Evolutionary conservation across 73 alveolate species (phyloP).

Genomic region (Tetrahymena borealis): DNA sequence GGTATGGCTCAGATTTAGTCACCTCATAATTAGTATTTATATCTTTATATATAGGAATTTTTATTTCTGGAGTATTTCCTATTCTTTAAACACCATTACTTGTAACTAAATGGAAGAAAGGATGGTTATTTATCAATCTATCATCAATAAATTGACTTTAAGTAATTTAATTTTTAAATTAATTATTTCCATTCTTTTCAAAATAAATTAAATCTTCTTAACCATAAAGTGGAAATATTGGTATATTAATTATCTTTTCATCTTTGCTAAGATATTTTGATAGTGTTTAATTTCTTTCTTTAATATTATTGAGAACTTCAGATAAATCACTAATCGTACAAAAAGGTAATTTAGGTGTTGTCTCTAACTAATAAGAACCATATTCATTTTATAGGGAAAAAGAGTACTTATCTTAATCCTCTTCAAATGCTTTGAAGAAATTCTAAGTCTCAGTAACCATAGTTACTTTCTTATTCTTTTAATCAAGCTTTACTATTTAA

Average conservation of each 20-base stretch:
- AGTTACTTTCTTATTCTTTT: not conserved
- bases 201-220: not conserved
- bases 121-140: slow-evolving; percentile 83
- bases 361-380: not conserved
- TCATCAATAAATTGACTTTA: slow-evolving; percentile 67
- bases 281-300: not conserved
- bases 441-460: not conserved
- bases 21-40: slow-evolving; percentile 54
- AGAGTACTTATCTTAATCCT: not conserved
- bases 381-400: not conserved
- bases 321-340: not conserved
- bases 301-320: no score
- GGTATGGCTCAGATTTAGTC: slow-evolving; percentile 51
- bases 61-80: slow-evolving; percentile 75
- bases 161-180: slow-evolving; percentile 33
- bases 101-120: slow-evolving; percentile 77
- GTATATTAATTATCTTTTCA: not conserved
- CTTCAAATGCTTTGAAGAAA: not conserved
- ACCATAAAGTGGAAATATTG: not conserved
- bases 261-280: not conserved
- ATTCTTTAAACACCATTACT: slow-evolving; percentile 68
- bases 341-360: not conserved
- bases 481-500: not conserved
- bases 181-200: not conserved
- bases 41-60: slow-evolving; percentile 82